These are phyloP conservation scores for Vinca minor DNA, from an alignment of 257 asterid species.

Conservation along the genomic window DNA sequence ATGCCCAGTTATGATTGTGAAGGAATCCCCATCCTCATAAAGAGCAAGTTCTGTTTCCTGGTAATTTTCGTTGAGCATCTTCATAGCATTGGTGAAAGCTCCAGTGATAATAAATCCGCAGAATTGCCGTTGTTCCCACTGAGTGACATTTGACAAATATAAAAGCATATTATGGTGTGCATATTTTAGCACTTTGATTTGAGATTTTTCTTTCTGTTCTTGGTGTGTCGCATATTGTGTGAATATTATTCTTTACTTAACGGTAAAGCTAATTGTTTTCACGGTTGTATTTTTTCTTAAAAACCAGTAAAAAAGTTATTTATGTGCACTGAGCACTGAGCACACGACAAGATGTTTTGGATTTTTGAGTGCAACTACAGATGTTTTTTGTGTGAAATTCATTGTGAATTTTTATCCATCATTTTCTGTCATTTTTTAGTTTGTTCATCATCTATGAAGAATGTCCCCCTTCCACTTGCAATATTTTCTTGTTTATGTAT, in stretches of 20 bases:
- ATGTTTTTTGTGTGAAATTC: not conserved
- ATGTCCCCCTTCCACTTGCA: not conserved
- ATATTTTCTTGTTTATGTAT: conserved; percentile 1
- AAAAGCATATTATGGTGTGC: conserved; percentile 2
- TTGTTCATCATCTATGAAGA: not conserved
- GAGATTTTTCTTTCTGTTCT: not conserved
- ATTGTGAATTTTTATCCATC: not conserved
- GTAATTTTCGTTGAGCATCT: conserved; percentile 4
- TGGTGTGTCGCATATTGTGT: not conserved
- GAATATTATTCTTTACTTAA: not conserved
- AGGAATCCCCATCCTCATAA: conserved; percentile 12
- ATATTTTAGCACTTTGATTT: not conserved
- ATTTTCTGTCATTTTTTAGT: not conserved
- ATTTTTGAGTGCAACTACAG: not conserved
- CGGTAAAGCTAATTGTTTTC: not conserved
- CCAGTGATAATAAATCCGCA: not conserved
- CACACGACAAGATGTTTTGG: not conserved
- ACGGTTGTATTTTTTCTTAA: not conserved
- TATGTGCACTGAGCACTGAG: not conserved
- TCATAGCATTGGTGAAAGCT: not conserved
- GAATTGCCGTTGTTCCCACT: not conserved
- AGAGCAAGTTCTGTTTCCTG: not conserved
- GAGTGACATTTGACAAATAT: not conserved
- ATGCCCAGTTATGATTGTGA: conserved; percentile 44
- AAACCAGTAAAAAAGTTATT: not conserved